phyloP scores from a whole-genome alignment of 495 filamentous ascomycete species.

The Aspergillus nanangensis region DNA sequence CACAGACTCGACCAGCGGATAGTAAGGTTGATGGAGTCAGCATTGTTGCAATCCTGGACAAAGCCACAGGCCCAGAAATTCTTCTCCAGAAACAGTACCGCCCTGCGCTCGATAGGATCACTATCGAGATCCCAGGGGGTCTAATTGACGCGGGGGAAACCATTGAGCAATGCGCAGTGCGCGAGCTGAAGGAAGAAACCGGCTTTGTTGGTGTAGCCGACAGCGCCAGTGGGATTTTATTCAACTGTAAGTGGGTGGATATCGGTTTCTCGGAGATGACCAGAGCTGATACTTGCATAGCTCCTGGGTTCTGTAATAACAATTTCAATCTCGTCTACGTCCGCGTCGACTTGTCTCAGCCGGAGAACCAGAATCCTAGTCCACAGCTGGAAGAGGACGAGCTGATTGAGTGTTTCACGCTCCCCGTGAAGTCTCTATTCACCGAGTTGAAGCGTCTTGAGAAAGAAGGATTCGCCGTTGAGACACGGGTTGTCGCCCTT shows the following conservation, averaged over 20 bases:
- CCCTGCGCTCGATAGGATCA: conserved; percentile 71
- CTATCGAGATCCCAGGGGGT: conserved; percentile 83
- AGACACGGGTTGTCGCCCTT: conserved; percentile 77
- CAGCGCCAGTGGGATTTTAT: conserved; percentile 73
- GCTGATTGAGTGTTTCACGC: conserved; percentile 81
- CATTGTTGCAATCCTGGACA: conserved; percentile 82
- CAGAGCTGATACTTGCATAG: conserved; percentile 20
- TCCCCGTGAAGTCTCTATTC: conserved; percentile 62
- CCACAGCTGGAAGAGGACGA: conserved; percentile 82
- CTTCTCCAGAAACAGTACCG: conserved; percentile 86
- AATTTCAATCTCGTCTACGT: conserved; percentile 82
- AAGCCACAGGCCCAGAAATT: conserved; percentile 64
- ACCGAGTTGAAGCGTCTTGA: conserved; percentile 65
- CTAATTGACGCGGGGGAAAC: conserved; percentile 79
- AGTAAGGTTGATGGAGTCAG: conserved; percentile 83
- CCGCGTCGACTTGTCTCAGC: conserved; percentile 67
- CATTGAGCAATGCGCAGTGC: conserved; percentile 70
- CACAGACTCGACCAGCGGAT: conserved; percentile 57
- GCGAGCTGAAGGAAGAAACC: conserved; percentile 91
- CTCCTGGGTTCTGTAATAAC: conserved; percentile 84
- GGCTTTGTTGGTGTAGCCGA: conserved; percentile 73
- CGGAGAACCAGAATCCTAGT: conserved; percentile 64
- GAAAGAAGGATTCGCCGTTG: conserved; percentile 72
- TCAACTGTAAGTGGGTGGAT: conserved; percentile 56
- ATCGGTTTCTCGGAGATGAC: not conserved